Conservation (phyloP, 116 monocot genomes). For the Iris pallida region DNA sequence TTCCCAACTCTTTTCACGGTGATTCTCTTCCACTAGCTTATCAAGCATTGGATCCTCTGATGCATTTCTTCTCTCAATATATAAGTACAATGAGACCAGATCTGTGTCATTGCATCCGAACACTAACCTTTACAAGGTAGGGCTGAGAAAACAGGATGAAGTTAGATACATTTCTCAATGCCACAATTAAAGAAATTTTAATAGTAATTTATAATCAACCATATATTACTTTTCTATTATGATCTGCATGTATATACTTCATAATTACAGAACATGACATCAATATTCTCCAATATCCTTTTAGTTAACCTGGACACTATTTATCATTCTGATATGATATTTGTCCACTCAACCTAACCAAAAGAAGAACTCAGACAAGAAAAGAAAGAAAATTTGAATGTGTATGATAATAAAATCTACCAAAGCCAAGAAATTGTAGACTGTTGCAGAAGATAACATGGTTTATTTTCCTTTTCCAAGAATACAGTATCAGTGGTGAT, state of each 20-base stretch:
- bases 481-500: background rate
- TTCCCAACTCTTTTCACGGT: constrained; percentile 72
- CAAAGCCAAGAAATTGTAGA: background rate
- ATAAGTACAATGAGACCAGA: constrained; percentile 78
- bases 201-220: too few species aligned
- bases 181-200: too few species aligned
- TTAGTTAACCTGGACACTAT: too few species aligned
- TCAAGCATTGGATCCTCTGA: constrained; percentile 22
- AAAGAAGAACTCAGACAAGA: background rate
- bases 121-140: constrained; percentile 87
- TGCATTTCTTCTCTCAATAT: constrained; percentile 63
- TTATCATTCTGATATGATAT: too few species aligned
- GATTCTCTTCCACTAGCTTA: constrained; percentile 52
- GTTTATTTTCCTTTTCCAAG: background rate
- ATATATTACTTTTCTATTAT: too few species aligned
- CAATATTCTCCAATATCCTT: too few species aligned
- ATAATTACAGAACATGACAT: too few species aligned
- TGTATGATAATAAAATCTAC: background rate
- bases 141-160: constrained; percentile 44
- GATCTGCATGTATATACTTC: too few species aligned
- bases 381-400: background rate
- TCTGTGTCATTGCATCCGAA: constrained; percentile 95
- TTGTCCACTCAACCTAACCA: too few species aligned
- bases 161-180: constrained; percentile 7
- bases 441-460: background rate